These are phyloP conservation scores for Didymella segeticola DNA, from an alignment of 2,329 filamentous ascomycete species.

Conservation along the genomic window DNA sequence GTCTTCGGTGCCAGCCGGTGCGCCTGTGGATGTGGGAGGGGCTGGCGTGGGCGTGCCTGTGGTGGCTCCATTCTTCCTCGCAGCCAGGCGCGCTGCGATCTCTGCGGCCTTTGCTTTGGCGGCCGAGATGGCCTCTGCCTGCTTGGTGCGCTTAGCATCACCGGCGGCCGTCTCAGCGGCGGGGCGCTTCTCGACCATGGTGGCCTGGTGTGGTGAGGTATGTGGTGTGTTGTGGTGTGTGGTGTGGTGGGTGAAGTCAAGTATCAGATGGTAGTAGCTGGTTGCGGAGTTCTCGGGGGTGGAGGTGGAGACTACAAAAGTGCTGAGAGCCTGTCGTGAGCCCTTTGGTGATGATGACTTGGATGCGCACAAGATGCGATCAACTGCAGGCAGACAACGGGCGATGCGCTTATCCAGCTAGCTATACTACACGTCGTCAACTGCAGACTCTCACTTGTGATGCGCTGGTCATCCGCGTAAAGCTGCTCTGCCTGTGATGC, in stretches of 20 bases:
- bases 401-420: too few species aligned
- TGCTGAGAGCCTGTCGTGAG: too few species aligned
- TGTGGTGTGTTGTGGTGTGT: background rate
- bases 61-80: conserved; percentile 28
- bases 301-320: conserved; percentile 6
- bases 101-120: conserved; percentile 45
- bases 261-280: too few species aligned
- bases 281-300: conserved; percentile 19
- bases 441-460: too few species aligned
- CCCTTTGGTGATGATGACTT: too few species aligned
- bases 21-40: conserved; percentile 16
- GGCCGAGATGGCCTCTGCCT: conserved; percentile 38
- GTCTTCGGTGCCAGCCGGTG: conserved; percentile 10
- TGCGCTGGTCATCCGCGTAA: too few species aligned
- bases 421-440: too few species aligned
- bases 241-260: too few species aligned
- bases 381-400: too few species aligned
- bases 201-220: conserved; percentile 13
- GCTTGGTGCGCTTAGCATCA: conserved; percentile 50
- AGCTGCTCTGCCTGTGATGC: too few species aligned
- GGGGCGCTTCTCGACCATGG: conserved; percentile 54
- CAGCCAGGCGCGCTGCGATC: conserved; percentile 44
- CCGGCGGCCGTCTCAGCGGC: conserved; percentile 42
- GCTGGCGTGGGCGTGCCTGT: conserved; percentile 27
- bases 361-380: too few species aligned